Conservation (phyloP, 495 filamentous ascomycete genomes). For the Aspergillus ostianus region DNA sequence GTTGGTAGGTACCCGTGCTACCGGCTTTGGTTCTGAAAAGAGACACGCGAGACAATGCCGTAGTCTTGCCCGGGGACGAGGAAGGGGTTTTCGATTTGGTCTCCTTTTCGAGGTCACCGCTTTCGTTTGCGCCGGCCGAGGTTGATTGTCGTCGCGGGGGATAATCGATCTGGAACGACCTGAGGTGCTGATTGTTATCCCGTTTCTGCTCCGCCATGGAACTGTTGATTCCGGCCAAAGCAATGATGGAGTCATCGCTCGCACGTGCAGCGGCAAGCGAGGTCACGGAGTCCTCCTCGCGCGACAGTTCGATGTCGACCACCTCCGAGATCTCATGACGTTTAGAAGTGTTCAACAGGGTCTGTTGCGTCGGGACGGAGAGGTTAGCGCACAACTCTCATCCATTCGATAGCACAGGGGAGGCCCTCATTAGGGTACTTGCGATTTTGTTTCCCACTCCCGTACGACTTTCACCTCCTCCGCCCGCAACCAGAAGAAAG, state of each 20-base stretch:
- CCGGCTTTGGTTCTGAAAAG: slow-evolving; percentile 60
- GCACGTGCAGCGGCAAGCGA: slow-evolving; percentile 66
- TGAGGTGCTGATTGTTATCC: slow-evolving; percentile 84
- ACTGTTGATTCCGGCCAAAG: slow-evolving; percentile 88
- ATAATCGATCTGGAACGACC: slow-evolving; percentile 67
- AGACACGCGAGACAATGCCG: slow-evolving; percentile 54
- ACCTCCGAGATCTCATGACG: slow-evolving; percentile 59
- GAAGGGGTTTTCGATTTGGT: slow-evolving; percentile 14
- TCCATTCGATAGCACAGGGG: not conserved
- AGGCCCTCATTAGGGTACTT: slow-evolving; percentile 26
- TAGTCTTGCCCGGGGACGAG: slow-evolving; percentile 41
- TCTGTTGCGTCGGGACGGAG: slow-evolving; percentile 39
- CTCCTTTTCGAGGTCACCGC: slow-evolving; percentile 24
- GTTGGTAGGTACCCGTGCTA: slow-evolving; percentile 70
- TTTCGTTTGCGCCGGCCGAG: slow-evolving; percentile 14
- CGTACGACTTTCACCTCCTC: slow-evolving; percentile 79
- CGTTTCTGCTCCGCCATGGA: slow-evolving; percentile 63
- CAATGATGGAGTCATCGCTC: slow-evolving; percentile 53
- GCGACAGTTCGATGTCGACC: slow-evolving; percentile 77
- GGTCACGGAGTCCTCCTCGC: slow-evolving; percentile 89
- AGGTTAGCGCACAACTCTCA: not conserved
- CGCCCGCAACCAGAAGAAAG: slow-evolving; percentile 81
- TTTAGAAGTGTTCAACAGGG: slow-evolving; percentile 64
- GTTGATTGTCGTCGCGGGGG: slow-evolving; percentile 24
- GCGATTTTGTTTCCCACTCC: slow-evolving; percentile 92